Evolutionary conservation across 148 eudicot genomes (phyloP).

Genomic region (Vaccinium macrocarpon): DNA sequence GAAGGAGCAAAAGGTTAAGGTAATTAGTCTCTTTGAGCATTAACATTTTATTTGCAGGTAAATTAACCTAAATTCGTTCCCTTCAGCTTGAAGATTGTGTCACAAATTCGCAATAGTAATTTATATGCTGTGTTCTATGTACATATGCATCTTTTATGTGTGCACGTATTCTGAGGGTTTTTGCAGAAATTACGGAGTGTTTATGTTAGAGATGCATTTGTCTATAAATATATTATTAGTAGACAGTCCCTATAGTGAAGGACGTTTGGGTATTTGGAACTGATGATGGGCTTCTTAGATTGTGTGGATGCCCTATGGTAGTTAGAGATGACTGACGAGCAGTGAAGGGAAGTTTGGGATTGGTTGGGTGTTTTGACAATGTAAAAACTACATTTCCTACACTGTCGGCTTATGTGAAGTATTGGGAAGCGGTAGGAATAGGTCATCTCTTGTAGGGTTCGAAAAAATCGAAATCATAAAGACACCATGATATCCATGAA

Average conservation of each 20-base stretch:
- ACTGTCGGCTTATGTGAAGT: background rate
- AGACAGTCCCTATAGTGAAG: background rate
- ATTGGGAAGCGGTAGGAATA: too few relatives aligned
- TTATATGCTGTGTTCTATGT: background rate
- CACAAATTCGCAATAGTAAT: background rate
- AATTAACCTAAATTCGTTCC: background rate
- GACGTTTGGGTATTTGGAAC: background rate
- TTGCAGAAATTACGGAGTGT: background rate
- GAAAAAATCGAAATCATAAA: too few relatives aligned
- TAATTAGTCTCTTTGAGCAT: background rate
- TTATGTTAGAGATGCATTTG: background rate
- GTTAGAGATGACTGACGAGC: too few relatives aligned
- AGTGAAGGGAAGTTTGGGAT: background rate
- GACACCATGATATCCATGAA: background rate
- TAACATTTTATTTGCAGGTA: background rate
- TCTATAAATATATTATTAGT: background rate
- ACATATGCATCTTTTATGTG: background rate
- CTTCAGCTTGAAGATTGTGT: background rate
- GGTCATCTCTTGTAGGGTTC: too few relatives aligned
- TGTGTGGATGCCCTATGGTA: background rate
- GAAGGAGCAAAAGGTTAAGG: background rate
- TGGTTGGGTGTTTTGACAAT: background rate
- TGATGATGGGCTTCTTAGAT: background rate
- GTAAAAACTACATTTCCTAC: background rate
- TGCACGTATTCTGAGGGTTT: background rate